Percentiles rank a stretch among this genome's conserved stretches.
Conservation (phyloP, 225 moss, liverwort and hornwort genomes). For the Marchantia paleacea region DNA sequence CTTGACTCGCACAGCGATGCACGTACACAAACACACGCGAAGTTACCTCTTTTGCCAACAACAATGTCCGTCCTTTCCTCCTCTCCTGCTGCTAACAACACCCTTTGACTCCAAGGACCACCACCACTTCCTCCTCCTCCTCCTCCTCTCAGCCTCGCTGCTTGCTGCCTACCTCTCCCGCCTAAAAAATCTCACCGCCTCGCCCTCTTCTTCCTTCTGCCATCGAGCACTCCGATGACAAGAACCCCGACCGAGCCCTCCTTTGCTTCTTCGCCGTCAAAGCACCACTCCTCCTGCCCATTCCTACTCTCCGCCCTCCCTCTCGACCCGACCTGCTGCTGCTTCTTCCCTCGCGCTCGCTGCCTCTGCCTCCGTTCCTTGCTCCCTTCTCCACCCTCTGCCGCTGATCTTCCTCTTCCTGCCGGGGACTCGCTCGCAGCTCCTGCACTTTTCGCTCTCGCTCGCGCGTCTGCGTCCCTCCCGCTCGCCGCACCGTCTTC, state of each 20-base stretch:
- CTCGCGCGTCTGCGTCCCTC: not conserved
- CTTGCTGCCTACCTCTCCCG: constrained; percentile 1
- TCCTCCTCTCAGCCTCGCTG: too few species aligned
- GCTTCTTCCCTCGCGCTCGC: not conserved
- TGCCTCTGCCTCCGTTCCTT: not conserved
- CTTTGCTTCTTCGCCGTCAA: not conserved
- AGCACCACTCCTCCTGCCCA: not conserved
- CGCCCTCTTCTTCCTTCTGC: not conserved
- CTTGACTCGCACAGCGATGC: not conserved
- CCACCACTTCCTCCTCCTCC: not conserved
- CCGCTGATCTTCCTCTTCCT: not conserved
- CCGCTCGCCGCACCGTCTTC: constrained; percentile 4
- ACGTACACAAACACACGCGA: not conserved
- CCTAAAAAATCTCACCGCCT: constrained; percentile 14
- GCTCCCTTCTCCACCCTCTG: not conserved
- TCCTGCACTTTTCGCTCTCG: not conserved
- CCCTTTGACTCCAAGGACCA: not conserved
- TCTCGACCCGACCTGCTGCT: not conserved
- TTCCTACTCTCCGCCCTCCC: not conserved
- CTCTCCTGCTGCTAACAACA: not conserved
- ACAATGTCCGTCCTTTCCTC: not conserved
- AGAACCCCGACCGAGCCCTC: not conserved
- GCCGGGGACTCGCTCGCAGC: too few species aligned
- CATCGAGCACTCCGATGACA: not conserved
- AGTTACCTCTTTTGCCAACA: not conserved